These are phyloP conservation scores for Claviceps quebecensis DNA, from an alignment of 2,329 filamentous ascomycete genomes.

Conservation along the genomic window DNA sequence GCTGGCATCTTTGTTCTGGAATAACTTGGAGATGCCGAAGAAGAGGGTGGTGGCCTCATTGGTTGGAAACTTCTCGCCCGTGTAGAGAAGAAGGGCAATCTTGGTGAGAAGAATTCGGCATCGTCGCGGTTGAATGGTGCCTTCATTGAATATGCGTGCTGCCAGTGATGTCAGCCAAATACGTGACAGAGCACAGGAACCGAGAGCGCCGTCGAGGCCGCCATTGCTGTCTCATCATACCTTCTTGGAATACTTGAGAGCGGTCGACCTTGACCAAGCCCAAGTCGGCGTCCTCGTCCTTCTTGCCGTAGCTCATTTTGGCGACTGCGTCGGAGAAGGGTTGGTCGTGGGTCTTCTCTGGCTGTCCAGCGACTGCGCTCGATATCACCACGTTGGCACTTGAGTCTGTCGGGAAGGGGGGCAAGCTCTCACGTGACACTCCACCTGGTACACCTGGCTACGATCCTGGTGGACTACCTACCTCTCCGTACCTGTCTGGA, in stretches of 20 bases:
- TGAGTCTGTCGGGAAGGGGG: slow-evolving; percentile 18
- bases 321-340: slow-evolving; percentile 21
- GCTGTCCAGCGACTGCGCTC: slow-evolving; percentile 15
- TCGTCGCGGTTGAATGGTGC: slow-evolving; percentile 90
- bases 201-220: background rate
- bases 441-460: slow-evolving; percentile 12
- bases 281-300: slow-evolving; percentile 93
- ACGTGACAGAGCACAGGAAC: background rate
- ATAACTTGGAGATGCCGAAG: slow-evolving; percentile 97
- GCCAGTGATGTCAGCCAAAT: slow-evolving; percentile 5
- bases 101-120: slow-evolving; percentile 96
- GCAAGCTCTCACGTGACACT: slow-evolving; percentile 19
- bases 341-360: slow-evolving; percentile 20
- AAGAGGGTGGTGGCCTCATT: slow-evolving; percentile 97
- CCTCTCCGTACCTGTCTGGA: too few relatives aligned
- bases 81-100: slow-evolving; percentile 91
- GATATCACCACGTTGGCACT: slow-evolving; percentile 26
- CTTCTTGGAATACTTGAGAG: slow-evolving; percentile 97
- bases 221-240: slow-evolving; percentile 33
- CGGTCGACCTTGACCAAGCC: slow-evolving; percentile 94
- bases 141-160: slow-evolving; percentile 97
- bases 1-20: slow-evolving; percentile 98
- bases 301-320: slow-evolving; percentile 94
- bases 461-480: background rate
- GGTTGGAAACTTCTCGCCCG: slow-evolving; percentile 89